phyloP scores from a whole-genome alignment of 1,139 yeast species.

The Saccharomyces pastorianus region DNA sequence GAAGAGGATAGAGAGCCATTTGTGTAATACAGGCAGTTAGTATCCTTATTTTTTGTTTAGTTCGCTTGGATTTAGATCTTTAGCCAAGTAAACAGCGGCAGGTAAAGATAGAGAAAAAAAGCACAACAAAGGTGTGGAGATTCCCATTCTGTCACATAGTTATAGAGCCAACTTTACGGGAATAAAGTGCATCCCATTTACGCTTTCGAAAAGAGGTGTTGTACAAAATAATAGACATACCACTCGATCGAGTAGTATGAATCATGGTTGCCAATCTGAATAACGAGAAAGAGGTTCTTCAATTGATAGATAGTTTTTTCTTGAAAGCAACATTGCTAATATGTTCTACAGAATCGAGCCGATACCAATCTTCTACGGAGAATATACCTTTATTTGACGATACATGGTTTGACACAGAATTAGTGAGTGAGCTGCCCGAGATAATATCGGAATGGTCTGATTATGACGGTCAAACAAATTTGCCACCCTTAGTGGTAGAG shows the following conservation, averaged over 20 bases:
- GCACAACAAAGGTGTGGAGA: neutral
- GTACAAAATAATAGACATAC: too few species aligned
- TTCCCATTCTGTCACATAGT: neutral
- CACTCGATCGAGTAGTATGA: neutral
- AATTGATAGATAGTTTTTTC: constrained; percentile 29
- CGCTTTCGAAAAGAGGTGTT: too few species aligned
- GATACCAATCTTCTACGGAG: constrained; percentile 7
- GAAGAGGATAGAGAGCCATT: neutral
- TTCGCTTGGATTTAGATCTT: neutral
- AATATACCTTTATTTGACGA: constrained; percentile 15
- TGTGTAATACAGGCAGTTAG: neutral
- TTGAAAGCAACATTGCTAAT: constrained; percentile 26
- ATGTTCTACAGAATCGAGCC: constrained; percentile 21
- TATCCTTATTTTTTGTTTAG: neutral
- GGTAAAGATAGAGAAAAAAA: neutral
- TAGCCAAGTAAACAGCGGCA: neutral
- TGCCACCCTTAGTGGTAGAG: constrained; percentile 82
- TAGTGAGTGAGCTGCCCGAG: constrained; percentile 13
- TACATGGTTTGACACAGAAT: constrained; percentile 16
- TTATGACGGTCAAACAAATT: constrained; percentile 22
- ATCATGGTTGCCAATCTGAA: neutral
- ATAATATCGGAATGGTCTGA: constrained; percentile 24
- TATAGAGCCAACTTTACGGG: neutral
- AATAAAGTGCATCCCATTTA: neutral
- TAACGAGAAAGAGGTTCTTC: constrained; percentile 13